Conservation (phyloP, 495 filamentous ascomycete genomes). For the Penicillium atrosanguineum region DNA sequence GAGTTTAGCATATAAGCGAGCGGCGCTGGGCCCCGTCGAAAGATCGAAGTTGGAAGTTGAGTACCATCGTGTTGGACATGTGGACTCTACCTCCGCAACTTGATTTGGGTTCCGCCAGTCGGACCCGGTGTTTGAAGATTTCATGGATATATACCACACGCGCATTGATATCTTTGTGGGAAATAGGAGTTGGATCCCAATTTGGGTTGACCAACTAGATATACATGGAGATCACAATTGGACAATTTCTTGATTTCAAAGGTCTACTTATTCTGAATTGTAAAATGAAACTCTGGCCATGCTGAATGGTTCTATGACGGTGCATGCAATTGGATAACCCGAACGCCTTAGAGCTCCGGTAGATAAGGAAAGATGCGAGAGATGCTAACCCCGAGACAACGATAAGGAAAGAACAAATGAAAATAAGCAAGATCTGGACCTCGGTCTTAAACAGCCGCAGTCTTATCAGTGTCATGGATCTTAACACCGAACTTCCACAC, state of each 20-base stretch:
- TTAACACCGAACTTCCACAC: conserved; percentile 76
- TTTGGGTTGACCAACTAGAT: not conserved
- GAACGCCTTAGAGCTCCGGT: not conserved
- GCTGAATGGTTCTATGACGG: not conserved
- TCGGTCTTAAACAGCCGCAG: conserved; percentile 5
- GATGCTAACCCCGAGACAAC: not conserved
- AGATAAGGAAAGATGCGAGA: not conserved
- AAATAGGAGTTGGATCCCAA: not conserved
- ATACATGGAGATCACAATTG: not conserved
- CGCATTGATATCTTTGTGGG: not conserved
- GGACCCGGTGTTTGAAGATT: conserved; percentile 4
- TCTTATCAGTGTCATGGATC: conserved; percentile 40
- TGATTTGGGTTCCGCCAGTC: conserved; percentile 9
- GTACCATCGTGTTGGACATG: not conserved
- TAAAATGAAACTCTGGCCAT: not conserved
- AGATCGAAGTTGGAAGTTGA: not conserved
- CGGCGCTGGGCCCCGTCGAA: conserved; percentile 16
- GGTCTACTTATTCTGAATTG: not conserved
- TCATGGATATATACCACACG: conserved; percentile 3
- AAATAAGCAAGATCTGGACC: conserved; percentile 2
- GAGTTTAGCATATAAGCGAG: conserved; percentile 26
- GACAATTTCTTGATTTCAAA: not conserved
- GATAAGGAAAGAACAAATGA: conserved; percentile 2
- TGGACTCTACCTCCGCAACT: not conserved
- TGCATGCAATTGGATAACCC: not conserved